Base-by-base conservation (phyloP, 202 grass and related monocot species). In the Elaeis oleifera region DNA sequence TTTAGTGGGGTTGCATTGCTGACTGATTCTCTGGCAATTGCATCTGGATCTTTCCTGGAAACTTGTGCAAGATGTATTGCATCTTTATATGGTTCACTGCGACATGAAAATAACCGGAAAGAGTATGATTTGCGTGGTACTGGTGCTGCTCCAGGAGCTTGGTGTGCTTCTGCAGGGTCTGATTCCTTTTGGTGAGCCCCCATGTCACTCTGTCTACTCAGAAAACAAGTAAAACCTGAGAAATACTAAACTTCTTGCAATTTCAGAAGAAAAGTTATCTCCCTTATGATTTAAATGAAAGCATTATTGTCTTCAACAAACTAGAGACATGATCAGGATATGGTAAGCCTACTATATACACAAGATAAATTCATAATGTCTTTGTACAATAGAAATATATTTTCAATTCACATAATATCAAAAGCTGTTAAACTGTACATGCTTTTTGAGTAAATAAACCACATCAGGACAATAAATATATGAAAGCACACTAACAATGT, bases 181-280 rank as follows among this genome's bases (percentile, higher is more conserved):
- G 32, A 52, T 61, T 78, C 69, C 55, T 73, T 89, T 66, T 80
- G 82, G 76, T 73, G 78, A 74, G 84, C 74, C 79, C 80, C 77
- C 71, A 77, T 81, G 78, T 86, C 81, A 82, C 85, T 84, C 94
- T 92, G 94, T 92, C 94, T 99, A 99, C 82, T 81, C 88, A 99
- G 78, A 91, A 97, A 61, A 54, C 64, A 73, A 77, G 76, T 48
- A 61, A 64, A 75, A 85, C 75, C 86, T 92, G 78, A 79, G 59
- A 66, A 83, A 71, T 19, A 63, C 32, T 23, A 5, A 73, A 48
- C 1, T 73, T 49, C 48, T 76, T 19, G 13, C 2, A 36, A 55
- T 8, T 44, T 36, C 53, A 13, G 36, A 56, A 27, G 32, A 4
- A 63, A 0, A 22, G 16, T 18, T 18, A 16, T 36, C 50, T 31